Percentiles rank a stretch among this genome's conserved stretches.
phyloP scores from a whole-genome alignment of 2,329 filamentous ascomycete genomes.

The Paecilomyces fulvus region DNA sequence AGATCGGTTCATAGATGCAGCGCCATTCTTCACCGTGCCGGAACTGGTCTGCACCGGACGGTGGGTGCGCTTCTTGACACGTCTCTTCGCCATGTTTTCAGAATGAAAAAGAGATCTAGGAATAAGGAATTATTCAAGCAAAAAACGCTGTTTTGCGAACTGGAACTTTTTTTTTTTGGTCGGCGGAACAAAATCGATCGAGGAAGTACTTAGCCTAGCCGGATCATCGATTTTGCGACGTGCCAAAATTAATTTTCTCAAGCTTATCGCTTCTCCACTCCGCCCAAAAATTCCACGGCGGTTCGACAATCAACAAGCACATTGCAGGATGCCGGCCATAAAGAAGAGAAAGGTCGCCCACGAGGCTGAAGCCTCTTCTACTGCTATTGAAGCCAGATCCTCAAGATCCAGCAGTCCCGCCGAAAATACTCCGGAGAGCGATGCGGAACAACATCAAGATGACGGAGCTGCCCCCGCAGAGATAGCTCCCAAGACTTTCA shows the following conservation, averaged over 20 bases:
- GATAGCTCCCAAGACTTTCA: slow-evolving; percentile 31
- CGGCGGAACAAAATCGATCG: slow-evolving; percentile 25
- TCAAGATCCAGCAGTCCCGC: slow-evolving; percentile 8
- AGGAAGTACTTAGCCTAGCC: slow-evolving; percentile 19
- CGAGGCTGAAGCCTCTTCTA: slow-evolving; percentile 9
- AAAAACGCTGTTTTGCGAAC: slow-evolving; percentile 1
- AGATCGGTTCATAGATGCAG: slow-evolving; percentile 55
- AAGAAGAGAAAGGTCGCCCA: slow-evolving; percentile 35
- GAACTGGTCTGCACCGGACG: slow-evolving; percentile 53
- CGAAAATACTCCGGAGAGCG: background rate
- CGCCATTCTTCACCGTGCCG: slow-evolving; percentile 45
- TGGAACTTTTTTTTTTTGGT: slow-evolving; percentile 21
- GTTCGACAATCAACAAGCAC: slow-evolving; percentile 6
- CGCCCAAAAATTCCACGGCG: slow-evolving; percentile 1
- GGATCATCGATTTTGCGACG: slow-evolving; percentile 30
- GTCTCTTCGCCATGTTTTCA: slow-evolving; percentile 61
- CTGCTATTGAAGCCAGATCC: slow-evolving; percentile 16
- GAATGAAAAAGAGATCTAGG: background rate
- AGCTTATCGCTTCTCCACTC: slow-evolving; percentile 2
- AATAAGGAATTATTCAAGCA: background rate
- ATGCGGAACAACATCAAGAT: slow-evolving; percentile 3
- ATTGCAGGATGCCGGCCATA: slow-evolving; percentile 24
- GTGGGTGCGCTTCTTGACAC: slow-evolving; percentile 86
- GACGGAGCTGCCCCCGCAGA: slow-evolving; percentile 4
- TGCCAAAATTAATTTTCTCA: slow-evolving; percentile 23